These are phyloP conservation scores for Termitomyces sp. DNA, from an alignment of 768 basidiomycete genomes.

Conservation along the genomic window DNA sequence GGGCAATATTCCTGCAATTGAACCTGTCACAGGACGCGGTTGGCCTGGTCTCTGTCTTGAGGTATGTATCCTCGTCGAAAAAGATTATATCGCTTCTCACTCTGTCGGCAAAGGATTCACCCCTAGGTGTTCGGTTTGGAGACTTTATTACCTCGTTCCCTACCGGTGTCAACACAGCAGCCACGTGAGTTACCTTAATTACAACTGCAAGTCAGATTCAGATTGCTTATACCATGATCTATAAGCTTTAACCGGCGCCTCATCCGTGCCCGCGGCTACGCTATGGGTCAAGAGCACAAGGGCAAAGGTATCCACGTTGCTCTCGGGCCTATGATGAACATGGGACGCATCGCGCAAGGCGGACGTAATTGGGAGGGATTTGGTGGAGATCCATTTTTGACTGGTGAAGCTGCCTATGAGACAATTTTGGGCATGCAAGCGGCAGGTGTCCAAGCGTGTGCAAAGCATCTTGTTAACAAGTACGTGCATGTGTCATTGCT, in stretches of 20 bases:
- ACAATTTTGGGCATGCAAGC: constrained; percentile 80
- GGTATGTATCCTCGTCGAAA: constrained; percentile 24
- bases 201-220: background rate
- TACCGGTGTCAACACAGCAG: constrained; percentile 74
- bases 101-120: constrained; percentile 44
- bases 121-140: constrained; percentile 70
- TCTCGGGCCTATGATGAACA: constrained; percentile 82
- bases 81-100: background rate
- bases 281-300: constrained; percentile 78
- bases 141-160: constrained; percentile 80
- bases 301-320: constrained; percentile 83
- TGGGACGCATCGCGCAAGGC: constrained; percentile 70
- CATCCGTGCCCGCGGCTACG: constrained; percentile 68
- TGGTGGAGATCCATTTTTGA: constrained; percentile 82
- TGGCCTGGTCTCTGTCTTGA: constrained; percentile 74
- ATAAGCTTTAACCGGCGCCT: constrained; percentile 69
- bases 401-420: constrained; percentile 75
- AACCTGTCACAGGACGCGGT: constrained; percentile 29
- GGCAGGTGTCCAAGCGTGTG: constrained; percentile 79
- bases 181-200: constrained; percentile 51
- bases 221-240: background rate
- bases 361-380: constrained; percentile 97
- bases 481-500: constrained; percentile 21
- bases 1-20: constrained; percentile 55
- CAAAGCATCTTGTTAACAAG: constrained; percentile 81